Evolutionary conservation across 768 basidiomycete species (phyloP).

Genomic region (Serendipita indica): DNA sequence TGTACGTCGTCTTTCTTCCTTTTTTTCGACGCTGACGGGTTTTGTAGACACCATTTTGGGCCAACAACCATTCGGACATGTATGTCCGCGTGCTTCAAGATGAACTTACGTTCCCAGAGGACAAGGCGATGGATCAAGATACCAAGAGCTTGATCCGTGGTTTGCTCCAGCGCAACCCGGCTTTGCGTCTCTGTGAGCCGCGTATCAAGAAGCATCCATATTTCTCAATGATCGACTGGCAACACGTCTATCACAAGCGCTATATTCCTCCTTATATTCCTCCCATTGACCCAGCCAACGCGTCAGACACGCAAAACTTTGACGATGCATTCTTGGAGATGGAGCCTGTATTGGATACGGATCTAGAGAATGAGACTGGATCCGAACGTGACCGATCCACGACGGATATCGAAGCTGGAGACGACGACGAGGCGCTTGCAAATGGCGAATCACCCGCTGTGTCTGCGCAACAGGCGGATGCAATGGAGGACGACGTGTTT

Average conservation of each 20-base stretch:
- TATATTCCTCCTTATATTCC: constrained; percentile 94
- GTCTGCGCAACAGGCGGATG: constrained; percentile 44
- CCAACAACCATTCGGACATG: constrained; percentile 88
- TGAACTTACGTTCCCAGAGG: constrained; percentile 78
- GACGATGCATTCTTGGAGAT: constrained; percentile 94
- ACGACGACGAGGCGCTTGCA: constrained; percentile 29
- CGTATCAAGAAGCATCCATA: constrained; percentile 90
- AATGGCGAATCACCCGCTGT: constrained; percentile 60
- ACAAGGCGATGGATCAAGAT: constrained; percentile 83
- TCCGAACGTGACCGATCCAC: constrained; percentile 18
- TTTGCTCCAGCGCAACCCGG: constrained; percentile 84
- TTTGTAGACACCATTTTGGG: constrained; percentile 77
- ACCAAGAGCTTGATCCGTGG: constrained; percentile 92
- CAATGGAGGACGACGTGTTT: constrained; percentile 56
- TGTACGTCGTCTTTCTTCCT: constrained; percentile 35
- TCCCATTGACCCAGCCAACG: constrained; percentile 78
- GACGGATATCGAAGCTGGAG: constrained; percentile 19
- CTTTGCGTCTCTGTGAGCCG: constrained; percentile 79
- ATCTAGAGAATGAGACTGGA: constrained; percentile 32
- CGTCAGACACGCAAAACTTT: constrained; percentile 94
- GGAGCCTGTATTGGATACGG: constrained; percentile 69
- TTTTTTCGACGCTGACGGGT: constrained; percentile 14
- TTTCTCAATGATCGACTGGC: constrained; percentile 93
- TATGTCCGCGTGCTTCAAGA: constrained; percentile 86
- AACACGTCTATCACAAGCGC: constrained; percentile 85